Percentiles rank a stretch among this genome's conserved stretches.
Conservation (phyloP, 345 rosid genomes). For the Moricandia moricandioides region DNA sequence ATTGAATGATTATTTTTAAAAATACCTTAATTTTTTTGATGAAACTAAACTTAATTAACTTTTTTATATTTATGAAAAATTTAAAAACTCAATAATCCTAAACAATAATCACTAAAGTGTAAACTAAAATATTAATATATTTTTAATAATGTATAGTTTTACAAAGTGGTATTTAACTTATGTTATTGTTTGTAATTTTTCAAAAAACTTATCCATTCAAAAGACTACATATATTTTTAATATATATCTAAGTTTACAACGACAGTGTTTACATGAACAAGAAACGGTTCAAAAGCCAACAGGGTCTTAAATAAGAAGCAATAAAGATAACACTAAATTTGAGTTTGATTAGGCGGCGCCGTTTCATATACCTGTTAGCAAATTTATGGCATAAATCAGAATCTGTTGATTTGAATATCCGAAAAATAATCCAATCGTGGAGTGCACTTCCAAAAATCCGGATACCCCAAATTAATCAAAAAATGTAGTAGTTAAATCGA, state of each 20-base stretch:
- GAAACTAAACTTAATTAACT: too few species aligned
- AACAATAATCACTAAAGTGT: too few species aligned
- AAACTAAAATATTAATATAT: too few species aligned
- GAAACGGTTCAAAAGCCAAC: background rate
- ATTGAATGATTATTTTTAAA: too few species aligned
- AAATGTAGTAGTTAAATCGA: background rate
- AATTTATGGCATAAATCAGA: background rate
- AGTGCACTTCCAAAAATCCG: too few species aligned
- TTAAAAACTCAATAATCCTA: too few species aligned
- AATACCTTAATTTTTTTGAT: too few species aligned
- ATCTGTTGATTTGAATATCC: background rate
- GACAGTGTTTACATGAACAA: background rate
- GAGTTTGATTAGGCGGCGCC: conserved; percentile 6
- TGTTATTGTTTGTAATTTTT: too few species aligned
- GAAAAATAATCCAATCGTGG: too few species aligned
- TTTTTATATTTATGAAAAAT: too few species aligned
- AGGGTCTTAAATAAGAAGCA: background rate
- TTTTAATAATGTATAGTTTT: too few species aligned
- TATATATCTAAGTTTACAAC: background rate
- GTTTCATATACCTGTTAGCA: background rate
- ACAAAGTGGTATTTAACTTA: too few species aligned
- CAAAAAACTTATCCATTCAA: background rate
- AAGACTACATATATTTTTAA: background rate
- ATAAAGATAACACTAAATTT: background rate
- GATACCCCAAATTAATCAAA: background rate